These are phyloP conservation scores for Firmiana major DNA, from an alignment of 345 rosid species.

Conservation along the genomic window DNA sequence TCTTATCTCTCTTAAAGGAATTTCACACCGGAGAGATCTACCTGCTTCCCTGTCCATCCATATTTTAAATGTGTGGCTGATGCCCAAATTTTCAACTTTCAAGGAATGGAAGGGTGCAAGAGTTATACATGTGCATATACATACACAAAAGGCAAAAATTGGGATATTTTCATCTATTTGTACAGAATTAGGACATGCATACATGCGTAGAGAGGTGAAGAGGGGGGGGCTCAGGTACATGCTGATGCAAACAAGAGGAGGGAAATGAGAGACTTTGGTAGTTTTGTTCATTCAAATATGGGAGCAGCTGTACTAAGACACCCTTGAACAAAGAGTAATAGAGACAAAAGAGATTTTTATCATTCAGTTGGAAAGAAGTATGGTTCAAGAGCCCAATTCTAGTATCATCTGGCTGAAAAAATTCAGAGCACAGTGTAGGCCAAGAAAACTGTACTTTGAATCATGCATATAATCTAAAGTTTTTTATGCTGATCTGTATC, in stretches of 20 bases:
- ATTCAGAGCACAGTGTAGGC: background rate
- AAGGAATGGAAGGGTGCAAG: background rate
- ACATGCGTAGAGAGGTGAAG: background rate
- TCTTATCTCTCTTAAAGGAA: background rate
- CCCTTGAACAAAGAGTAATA: background rate
- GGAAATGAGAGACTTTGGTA: background rate
- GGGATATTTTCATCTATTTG: background rate
- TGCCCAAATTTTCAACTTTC: background rate
- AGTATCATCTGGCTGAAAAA: background rate
- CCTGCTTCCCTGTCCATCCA: background rate
- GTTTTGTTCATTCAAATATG: background rate
- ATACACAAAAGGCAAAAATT: background rate
- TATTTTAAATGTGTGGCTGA: background rate
- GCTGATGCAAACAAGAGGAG: background rate
- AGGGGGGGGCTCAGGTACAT: background rate
- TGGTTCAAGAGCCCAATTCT: background rate
- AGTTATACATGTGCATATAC: background rate
- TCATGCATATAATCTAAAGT: no score
- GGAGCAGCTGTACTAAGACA: no score
- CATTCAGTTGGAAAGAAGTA: background rate
- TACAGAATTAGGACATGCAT: background rate
- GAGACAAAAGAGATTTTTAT: background rate
- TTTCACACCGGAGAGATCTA: background rate
- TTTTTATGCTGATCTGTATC: no score
- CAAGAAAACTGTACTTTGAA: no score